A percentile compares a stretch with the other conserved stretches of the same genome.
These are phyloP conservation scores for Sistotremastrum suecicum DNA, from an alignment of 768 basidiomycete species.

Conservation along the genomic window DNA sequence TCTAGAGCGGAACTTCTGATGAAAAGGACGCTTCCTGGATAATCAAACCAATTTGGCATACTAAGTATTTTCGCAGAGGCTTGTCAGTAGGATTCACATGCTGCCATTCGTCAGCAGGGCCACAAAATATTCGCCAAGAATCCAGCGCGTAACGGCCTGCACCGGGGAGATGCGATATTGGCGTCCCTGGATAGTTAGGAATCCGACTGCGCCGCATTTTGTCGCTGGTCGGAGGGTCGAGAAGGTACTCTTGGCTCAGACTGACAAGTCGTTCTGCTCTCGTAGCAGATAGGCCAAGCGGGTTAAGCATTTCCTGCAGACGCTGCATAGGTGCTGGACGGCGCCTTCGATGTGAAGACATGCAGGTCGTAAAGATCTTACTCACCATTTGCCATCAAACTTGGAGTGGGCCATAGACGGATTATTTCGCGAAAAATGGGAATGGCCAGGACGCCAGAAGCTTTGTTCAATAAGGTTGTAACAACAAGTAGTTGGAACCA, in stretches of 20 bases:
- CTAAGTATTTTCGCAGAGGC: slow-evolving; percentile 52
- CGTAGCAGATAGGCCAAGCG: slow-evolving; percentile 45
- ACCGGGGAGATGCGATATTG: slow-evolving; percentile 46
- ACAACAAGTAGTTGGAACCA: slow-evolving; percentile 63
- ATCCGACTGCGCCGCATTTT: slow-evolving; percentile 20
- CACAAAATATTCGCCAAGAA: slow-evolving; percentile 61
- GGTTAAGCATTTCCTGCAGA: slow-evolving; percentile 30
- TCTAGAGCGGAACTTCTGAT: background rate
- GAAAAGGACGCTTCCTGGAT: too few relatives aligned
- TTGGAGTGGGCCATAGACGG: slow-evolving; percentile 42
- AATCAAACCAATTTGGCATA: slow-evolving; percentile 18
- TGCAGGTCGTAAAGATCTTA: background rate
- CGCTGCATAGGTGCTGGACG: slow-evolving; percentile 28
- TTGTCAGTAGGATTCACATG: slow-evolving; percentile 51
- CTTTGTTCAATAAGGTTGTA: slow-evolving; percentile 57
- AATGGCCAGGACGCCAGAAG: slow-evolving; percentile 44
- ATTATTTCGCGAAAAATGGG: slow-evolving; percentile 52
- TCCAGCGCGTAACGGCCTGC: slow-evolving; percentile 61
- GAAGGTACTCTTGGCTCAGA: slow-evolving; percentile 38
- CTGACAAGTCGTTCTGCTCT: slow-evolving; percentile 41
- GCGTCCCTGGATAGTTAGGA: slow-evolving; percentile 29
- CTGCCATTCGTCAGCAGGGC: slow-evolving; percentile 40
- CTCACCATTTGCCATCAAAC: slow-evolving; percentile 39
- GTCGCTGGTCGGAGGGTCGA: slow-evolving; percentile 23
- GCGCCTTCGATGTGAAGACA: background rate